These are phyloP conservation scores for Penicillium thymicola DNA, from an alignment of 2,329 filamentous ascomycete species.

Conservation along the genomic window DNA sequence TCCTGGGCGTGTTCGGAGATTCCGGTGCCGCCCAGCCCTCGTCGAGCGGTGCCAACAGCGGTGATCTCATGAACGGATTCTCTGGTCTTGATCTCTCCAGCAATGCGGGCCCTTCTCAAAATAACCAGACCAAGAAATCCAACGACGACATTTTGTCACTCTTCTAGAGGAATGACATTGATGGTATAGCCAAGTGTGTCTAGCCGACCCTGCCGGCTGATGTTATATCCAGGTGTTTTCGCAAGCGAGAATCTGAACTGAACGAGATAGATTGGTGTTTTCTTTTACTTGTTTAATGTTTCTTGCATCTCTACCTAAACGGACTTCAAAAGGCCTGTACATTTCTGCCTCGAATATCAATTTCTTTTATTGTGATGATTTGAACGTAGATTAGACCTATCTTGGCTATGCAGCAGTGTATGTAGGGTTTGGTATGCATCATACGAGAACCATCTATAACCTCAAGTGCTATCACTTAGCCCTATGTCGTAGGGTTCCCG, in stretches of 20 bases:
- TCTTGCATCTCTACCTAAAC: slow-evolving; percentile 13
- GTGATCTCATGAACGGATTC: slow-evolving; percentile 76
- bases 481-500: background rate
- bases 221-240: slow-evolving; percentile 23
- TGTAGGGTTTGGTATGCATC: background rate
- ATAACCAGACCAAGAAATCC: slow-evolving; percentile 44
- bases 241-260: slow-evolving; percentile 24
- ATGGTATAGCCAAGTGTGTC: slow-evolving; percentile 9
- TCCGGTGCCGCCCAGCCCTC: slow-evolving; percentile 39
- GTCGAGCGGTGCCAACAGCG: slow-evolving; percentile 33
- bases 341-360: slow-evolving; percentile 11
- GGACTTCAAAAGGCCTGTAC: slow-evolving; percentile 23
- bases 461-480: background rate
- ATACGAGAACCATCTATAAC: background rate
- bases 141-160: slow-evolving; percentile 57
- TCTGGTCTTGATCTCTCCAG: slow-evolving; percentile 73
- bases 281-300: slow-evolving; percentile 21
- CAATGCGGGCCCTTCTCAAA: slow-evolving; percentile 24
- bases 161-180: slow-evolving; percentile 40
- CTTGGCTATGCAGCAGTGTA: background rate
- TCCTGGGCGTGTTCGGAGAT: slow-evolving; percentile 68
- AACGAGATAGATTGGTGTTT: slow-evolving; percentile 25
- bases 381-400: background rate
- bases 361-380: background rate
- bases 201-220: slow-evolving; percentile 3